Conservation (phyloP, 495 filamentous ascomycete species). For the Symbiotaphrina buchneri region DNA sequence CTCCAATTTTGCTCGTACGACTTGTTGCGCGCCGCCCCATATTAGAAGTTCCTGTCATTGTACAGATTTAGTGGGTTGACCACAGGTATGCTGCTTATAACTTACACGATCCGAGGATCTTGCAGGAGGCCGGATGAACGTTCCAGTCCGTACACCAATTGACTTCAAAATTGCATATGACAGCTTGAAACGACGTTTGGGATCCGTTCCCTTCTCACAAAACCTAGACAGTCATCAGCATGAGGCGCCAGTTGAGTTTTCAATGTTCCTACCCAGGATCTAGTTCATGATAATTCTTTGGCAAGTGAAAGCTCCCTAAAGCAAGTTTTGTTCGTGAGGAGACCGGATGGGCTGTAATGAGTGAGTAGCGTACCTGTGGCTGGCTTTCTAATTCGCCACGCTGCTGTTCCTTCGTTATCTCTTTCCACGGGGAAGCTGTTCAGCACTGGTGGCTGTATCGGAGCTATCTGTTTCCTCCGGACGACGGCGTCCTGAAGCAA, state of each 20-base stretch:
- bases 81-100: background rate
- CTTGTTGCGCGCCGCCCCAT: slow-evolving; percentile 7
- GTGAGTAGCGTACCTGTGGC: slow-evolving; percentile 2
- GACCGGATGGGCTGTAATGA: too few relatives aligned
- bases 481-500: too few relatives aligned
- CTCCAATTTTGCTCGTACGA: slow-evolving; percentile 5
- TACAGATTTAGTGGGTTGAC: background rate
- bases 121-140: slow-evolving; percentile 10
- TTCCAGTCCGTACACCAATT: slow-evolving; percentile 8
- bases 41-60: slow-evolving; percentile 6
- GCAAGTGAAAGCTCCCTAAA: slow-evolving; percentile 6
- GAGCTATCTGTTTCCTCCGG: too few relatives aligned
- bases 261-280: background rate
- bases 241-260: too few relatives aligned
- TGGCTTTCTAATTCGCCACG: slow-evolving; percentile 7
- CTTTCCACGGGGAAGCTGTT: slow-evolving; percentile 2
- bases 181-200: background rate
- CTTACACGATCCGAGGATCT: slow-evolving; percentile 6
- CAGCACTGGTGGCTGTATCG: too few relatives aligned
- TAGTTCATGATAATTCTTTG: background rate
- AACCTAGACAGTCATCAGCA: background rate
- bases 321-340: too few relatives aligned
- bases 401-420: slow-evolving; percentile 10
- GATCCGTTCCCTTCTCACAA: background rate
- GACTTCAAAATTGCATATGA: slow-evolving; percentile 6